Conservation (phyloP, 495 filamentous ascomycete species). For the Penicillium lagena region DNA sequence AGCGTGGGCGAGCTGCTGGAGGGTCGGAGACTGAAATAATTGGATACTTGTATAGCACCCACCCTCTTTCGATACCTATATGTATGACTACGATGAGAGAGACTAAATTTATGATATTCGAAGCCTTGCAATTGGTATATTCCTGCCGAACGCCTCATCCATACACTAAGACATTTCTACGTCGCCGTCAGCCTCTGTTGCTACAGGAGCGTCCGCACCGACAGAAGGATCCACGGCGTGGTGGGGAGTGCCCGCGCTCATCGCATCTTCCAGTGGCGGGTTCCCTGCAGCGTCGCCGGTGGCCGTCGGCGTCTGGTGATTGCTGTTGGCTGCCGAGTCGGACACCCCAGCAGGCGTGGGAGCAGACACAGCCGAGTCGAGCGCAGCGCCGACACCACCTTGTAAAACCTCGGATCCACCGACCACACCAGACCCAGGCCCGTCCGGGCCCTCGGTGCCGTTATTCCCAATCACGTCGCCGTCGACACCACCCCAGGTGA, state of each 20-base stretch:
- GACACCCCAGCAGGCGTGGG: conserved; percentile 9
- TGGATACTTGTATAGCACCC: too few relatives aligned
- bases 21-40: conserved; percentile 8
- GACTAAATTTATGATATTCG: too few relatives aligned
- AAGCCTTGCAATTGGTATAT: too few relatives aligned
- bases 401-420: conserved; percentile 32
- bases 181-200: conserved; percentile 22
- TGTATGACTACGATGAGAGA: not conserved
- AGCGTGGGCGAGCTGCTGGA: conserved; percentile 34
- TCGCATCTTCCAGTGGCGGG: conserved; percentile 18
- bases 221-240: conserved; percentile 9
- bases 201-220: not conserved
- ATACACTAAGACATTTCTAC: conserved; percentile 32
- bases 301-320: conserved; percentile 13
- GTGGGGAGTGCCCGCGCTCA: conserved; percentile 23
- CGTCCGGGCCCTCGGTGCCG: conserved; percentile 20
- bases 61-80: not conserved
- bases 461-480: conserved; percentile 30
- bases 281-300: conserved; percentile 8
- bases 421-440: conserved; percentile 22
- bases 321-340: conserved; percentile 20
- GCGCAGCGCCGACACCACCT: conserved; percentile 30
- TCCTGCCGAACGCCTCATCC: not conserved
- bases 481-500: conserved; percentile 39
- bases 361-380: conserved; percentile 21